phyloP scores from a whole-genome alignment of 2,329 filamentous ascomycete species.

The Ophiostoma sp. region DNA sequence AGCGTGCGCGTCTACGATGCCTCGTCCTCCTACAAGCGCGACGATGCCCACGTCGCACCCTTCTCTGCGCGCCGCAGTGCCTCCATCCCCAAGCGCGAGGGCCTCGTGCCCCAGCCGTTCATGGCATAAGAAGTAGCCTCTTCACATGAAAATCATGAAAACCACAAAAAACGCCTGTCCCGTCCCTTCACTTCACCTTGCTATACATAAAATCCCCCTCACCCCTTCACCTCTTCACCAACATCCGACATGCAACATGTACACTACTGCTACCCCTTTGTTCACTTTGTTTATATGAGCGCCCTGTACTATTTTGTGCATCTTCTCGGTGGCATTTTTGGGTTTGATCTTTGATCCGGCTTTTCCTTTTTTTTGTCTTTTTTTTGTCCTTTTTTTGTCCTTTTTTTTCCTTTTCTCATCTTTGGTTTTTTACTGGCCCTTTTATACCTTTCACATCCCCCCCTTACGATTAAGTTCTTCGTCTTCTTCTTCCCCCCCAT shows the following conservation, averaged over 20 bases:
- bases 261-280: background rate
- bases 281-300: background rate
- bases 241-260: background rate
- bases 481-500: background rate
- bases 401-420: background rate
- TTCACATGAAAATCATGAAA: background rate
- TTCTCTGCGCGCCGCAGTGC: background rate
- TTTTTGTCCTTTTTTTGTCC: slow-evolving; percentile 1
- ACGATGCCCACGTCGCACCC: background rate
- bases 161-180: background rate
- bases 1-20: slow-evolving; percentile 59
- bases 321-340: no score
- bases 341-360: background rate
- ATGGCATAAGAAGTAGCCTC: slow-evolving; percentile 14
- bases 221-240: background rate
- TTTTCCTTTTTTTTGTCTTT: slow-evolving; percentile 1
- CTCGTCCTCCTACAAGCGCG: slow-evolving; percentile 15
- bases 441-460: background rate
- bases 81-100: background rate
- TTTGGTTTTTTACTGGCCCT: slow-evolving; percentile 10
- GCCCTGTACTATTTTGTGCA: background rate
- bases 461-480: background rate
- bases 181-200: background rate
- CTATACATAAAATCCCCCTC: background rate
- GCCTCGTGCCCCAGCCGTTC: slow-evolving; percentile 17